Base-by-base conservation (phyloP, 2,329 filamentous ascomycete species). In the Paecilomyces dactylethromorphus region DNA sequence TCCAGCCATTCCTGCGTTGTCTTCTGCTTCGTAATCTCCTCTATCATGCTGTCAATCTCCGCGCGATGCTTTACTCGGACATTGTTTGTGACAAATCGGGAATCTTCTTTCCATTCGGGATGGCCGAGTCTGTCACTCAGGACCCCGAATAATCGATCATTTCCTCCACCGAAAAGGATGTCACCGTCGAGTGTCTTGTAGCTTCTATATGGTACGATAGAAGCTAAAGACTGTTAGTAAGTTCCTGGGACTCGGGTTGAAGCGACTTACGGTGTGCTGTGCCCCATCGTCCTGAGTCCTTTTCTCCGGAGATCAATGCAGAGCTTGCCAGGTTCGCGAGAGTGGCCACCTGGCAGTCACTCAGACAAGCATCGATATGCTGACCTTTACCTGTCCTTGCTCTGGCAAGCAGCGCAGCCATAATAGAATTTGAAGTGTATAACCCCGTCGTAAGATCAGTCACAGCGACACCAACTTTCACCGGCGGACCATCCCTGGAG, bases 381-480 rank as follows among this genome's bases (percentile, higher is more conserved):
- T 97, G 94, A 0, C 94, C 94, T 67, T 82, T 86, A 3, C 91
- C 89, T 0, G 89, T 92, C 66, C 81, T 87, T 3, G 78, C 85
- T 10, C 93, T 83, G 0, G 84, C 84, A n/a, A 97, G 79, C 18
- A 99, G 80, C 1, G 93, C 92, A 0, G 94, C 94, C 89, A 97
- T 93, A 69, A 99, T 91, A 59, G 91, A 89, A 74, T 97, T 97
- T 66, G 89, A 92, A 1, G 93, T 94, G 76, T 99, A 99, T 3
- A 99, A 78, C 0, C 94, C 94, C 0, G 94, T 97, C 0, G 94
- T 97, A 55, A 99, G 78, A 74, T 99, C 94, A 0, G 94, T 97
- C 3, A 99, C 94, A 1, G 94, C 94, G 2, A 99, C 94, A 18
- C 94, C 94, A 2, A 99, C 94, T 77, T 99, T 99, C 45, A 97